Percentiles rank a stretch among this genome's conserved stretches.
phyloP scores from a whole-genome alignment of 306 rosid species.

The Vigna trinervia region DNA sequence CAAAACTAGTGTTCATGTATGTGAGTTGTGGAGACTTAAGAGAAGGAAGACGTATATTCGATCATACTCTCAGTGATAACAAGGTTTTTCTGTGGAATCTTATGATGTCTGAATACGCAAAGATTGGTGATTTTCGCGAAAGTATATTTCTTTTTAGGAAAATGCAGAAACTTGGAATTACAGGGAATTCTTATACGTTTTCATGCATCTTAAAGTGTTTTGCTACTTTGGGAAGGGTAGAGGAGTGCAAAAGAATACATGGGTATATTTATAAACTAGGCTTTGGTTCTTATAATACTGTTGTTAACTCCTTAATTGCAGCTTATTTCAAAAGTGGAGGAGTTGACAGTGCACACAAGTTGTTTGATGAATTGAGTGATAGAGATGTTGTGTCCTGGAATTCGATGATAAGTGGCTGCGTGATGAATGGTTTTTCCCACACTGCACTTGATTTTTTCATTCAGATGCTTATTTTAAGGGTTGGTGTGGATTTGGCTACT shows the following conservation, averaged over 20 bases:
- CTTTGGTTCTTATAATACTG: constrained; percentile 51
- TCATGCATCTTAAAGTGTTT: constrained; percentile 69
- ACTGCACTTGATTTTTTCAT: constrained; percentile 57
- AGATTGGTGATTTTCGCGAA: constrained; percentile 56
- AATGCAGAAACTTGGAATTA: constrained; percentile 62
- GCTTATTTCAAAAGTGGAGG: constrained; percentile 58
- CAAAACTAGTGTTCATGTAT: constrained; percentile 72
- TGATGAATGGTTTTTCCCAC: constrained; percentile 55
- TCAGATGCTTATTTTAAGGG: constrained; percentile 53
- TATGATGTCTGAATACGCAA: constrained; percentile 67
- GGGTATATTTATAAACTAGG: constrained; percentile 61
- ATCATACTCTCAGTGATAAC: constrained; percentile 43
- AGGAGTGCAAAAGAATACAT: constrained; percentile 64
- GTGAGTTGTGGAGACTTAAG: constrained; percentile 63
- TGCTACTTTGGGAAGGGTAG: constrained; percentile 52
- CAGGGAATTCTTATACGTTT: constrained; percentile 66
- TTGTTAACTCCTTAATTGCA: constrained; percentile 60
- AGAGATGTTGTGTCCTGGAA: constrained; percentile 81
- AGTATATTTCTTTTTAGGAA: constrained; percentile 57
- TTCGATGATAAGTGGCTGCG: constrained; percentile 78
- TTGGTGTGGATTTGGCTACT: constrained; percentile 76
- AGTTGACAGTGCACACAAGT: constrained; percentile 63
- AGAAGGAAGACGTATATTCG: constrained; percentile 62
- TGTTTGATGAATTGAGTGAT: constrained; percentile 71
- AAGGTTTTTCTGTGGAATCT: constrained; percentile 73